These are phyloP conservation scores for Arthrobotrys musiformis DNA, from an alignment of 2,329 filamentous ascomycete species.

Conservation along the genomic window DNA sequence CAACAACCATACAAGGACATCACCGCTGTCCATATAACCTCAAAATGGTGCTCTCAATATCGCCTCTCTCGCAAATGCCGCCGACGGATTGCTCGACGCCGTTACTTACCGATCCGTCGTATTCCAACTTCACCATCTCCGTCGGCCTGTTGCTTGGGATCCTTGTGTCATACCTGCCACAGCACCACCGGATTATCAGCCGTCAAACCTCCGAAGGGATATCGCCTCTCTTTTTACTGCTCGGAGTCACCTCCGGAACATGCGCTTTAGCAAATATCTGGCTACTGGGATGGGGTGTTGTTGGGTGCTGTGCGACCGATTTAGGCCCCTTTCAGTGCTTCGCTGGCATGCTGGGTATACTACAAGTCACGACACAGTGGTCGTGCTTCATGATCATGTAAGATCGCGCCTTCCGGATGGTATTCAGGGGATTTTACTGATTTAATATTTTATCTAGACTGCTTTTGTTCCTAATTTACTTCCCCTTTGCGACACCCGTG, in stretches of 20 bases:
- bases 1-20: not conserved
- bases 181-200: conserved; percentile 89
- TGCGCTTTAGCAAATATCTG: conserved; percentile 93
- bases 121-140: conserved; percentile 48
- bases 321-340: conserved; percentile 84
- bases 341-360: conserved; percentile 85
- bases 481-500: conserved; percentile 73
- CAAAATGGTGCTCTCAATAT: conserved; percentile 49
- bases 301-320: conserved; percentile 80
- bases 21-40: not conserved
- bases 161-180: conserved; percentile 90
- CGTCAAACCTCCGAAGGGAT: conserved; percentile 91
- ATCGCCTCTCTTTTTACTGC: conserved; percentile 91
- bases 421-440: not conserved
- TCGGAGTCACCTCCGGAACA: conserved; percentile 90
- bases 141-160: conserved; percentile 86
- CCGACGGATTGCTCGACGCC: conserved; percentile 33
- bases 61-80: conserved; percentile 56
- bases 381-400: conserved; percentile 91
- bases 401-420: conserved; percentile 61
- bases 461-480: conserved; percentile 93
- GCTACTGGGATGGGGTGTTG: conserved; percentile 84
- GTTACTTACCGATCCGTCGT: conserved; percentile 37
- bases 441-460: conserved; percentile 69
- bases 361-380: conserved; percentile 92